Base-by-base conservation (phyloP, 495 filamentous ascomycete species). In the Tuber indicum region DNA sequence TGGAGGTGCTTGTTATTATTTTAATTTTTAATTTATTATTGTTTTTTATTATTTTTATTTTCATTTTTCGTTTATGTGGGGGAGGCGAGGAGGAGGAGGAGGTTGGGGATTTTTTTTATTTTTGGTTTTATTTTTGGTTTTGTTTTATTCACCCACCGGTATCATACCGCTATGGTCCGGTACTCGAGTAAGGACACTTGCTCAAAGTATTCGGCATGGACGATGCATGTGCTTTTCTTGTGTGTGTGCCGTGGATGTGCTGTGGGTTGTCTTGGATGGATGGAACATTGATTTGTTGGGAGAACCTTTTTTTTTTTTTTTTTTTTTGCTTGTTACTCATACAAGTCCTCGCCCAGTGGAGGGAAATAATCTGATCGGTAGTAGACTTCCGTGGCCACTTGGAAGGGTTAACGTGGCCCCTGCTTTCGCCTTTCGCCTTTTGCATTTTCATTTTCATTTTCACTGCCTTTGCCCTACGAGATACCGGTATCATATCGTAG, bases 401-500 rank as follows among this genome's bases (percentile, higher is more conserved):
- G 58, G 58, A 66, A 66, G 58, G 26, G 58, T 36, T 66, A 66
- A 66, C 58, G 58, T 66, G 58, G 58, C 58, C 58, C 26, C 58
- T 36, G 26, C 2, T 16, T 62, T 21, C 26, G 2, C 32, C 32
- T 32, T 41, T 41, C 39, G 39, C 39, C 39, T 41, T 41, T 41
- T 5, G 39, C 39, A 41, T 41, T 41, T 41, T 41, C 2, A 32
- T 49, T 49, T 62, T 62, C n/a, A 7, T 32, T 32, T 62, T 32
- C n/a, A 5, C 44, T 16, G 2, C 16, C 0, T 6, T 16, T 62
- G 58, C 10, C 16, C 16, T 32, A 12, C 49, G 19, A 23, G 49
- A 8, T 58, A 58, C 49, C 23, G 4, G 21, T 23, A 49, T 19
- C 23, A 19, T n/a, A 52, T 14, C 14, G 45, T 47, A 47, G 17